Conservation (phyloP, 352 stramenopile species). For the Aphanomyces astaci region DNA sequence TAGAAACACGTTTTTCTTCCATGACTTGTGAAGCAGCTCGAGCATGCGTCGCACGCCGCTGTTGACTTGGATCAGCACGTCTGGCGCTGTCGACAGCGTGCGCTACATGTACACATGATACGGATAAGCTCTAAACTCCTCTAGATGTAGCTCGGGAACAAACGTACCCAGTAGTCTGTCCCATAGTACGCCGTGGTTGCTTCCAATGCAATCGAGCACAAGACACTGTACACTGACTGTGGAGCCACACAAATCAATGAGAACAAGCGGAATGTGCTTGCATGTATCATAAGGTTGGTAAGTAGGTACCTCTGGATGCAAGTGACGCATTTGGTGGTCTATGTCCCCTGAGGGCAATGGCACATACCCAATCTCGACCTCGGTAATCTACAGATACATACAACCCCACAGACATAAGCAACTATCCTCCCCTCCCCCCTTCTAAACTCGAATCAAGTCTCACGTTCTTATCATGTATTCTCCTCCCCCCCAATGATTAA, state of each 20-base stretch:
- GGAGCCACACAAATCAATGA: not conserved
- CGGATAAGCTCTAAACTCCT: too few relatives aligned
- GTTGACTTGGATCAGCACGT: slow-evolving; percentile 41
- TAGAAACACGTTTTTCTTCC: slow-evolving; percentile 39
- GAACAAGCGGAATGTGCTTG: too few relatives aligned
- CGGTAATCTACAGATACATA: slow-evolving; percentile 29
- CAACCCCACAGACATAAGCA: too few relatives aligned
- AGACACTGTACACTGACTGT: slow-evolving; percentile 35
- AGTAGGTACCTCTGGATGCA: not conserved
- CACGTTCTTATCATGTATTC: too few relatives aligned
- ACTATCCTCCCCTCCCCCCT: too few relatives aligned
- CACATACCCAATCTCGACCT: slow-evolving; percentile 34
- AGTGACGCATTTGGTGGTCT: not conserved
- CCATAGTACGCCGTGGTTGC: slow-evolving; percentile 42
- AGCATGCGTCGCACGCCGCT: slow-evolving; percentile 35
- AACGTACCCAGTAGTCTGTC: slow-evolving; percentile 31
- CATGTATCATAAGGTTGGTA: too few relatives aligned
- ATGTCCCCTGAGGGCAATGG: not conserved
- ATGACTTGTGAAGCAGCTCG: slow-evolving; percentile 28
- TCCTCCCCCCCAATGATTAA: too few relatives aligned
- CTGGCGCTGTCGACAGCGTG: slow-evolving; percentile 34
- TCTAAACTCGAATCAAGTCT: too few relatives aligned
- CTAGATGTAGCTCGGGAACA: not conserved
- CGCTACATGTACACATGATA: slow-evolving; percentile 22
- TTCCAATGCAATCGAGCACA: slow-evolving; percentile 36